phyloP scores from a whole-genome alignment of 2,329 filamentous ascomycete species.

The Microsporum canis region DNA sequence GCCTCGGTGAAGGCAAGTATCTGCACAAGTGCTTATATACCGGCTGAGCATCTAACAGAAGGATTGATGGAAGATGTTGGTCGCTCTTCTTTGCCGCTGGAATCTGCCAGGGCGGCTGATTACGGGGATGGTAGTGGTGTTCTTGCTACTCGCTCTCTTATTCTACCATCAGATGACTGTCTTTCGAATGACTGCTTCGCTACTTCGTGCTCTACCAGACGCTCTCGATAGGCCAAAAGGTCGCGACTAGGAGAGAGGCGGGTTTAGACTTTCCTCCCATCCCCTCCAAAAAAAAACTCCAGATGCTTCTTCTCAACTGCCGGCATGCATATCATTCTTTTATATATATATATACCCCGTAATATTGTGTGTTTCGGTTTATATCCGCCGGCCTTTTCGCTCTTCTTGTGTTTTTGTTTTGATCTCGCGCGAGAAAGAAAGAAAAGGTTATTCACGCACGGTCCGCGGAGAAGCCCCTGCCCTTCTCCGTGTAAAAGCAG shows the following conservation, averaged over 20 bases:
- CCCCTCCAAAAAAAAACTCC: neutral
- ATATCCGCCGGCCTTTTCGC: neutral
- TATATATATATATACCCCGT: too few species aligned
- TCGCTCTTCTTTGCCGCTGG: neutral
- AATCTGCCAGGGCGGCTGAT: neutral
- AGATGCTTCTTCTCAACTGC: neutral
- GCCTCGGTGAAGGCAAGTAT: too few species aligned
- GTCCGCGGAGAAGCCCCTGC: constrained; percentile 1
- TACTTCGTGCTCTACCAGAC: neutral
- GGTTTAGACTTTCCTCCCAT: neutral
- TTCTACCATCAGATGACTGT: neutral
- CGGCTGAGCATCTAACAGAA: too few species aligned
- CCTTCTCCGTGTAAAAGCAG: neutral
- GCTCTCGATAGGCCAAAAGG: neutral
- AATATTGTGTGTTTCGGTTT: neutral
- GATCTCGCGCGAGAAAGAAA: neutral
- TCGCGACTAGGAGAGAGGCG: neutral
- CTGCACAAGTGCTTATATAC: too few species aligned
- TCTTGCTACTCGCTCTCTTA: neutral
- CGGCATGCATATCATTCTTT: too few species aligned
- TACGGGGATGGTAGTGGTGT: neutral
- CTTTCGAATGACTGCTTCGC: neutral
- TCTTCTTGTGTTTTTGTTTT: neutral
- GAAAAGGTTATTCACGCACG: neutral
- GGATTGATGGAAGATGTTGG: too few species aligned